A percentile compares a stretch with the other conserved stretches of the same genome.
phyloP scores from a whole-genome alignment of 1,139 yeast species.

The Debaryomyces coudertii region DNA sequence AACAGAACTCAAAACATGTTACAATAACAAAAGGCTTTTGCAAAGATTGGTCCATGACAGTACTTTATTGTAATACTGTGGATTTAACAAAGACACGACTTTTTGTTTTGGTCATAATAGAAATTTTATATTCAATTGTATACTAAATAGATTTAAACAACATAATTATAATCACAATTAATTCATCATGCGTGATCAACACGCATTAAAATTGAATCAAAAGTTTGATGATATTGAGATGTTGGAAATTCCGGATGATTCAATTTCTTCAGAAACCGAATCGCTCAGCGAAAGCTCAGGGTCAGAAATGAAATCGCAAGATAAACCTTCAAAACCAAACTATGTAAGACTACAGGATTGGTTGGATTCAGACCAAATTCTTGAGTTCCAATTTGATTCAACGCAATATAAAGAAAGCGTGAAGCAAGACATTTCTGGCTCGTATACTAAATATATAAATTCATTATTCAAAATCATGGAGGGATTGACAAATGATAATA shows the following conservation, averaged over 20 bases:
- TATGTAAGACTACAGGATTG: constrained; percentile 40
- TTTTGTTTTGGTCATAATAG: constrained; percentile 4
- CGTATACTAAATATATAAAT: constrained; percentile 34
- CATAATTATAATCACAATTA: background rate
- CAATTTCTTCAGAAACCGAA: constrained; percentile 35
- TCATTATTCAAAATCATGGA: constrained; percentile 39
- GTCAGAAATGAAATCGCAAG: constrained; percentile 18
- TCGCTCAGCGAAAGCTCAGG: constrained; percentile 24
- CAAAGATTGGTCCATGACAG: constrained; percentile 19
- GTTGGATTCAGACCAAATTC: constrained; percentile 31
- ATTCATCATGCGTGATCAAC: constrained; percentile 10
- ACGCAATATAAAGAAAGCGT: constrained; percentile 31
- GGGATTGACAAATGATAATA: constrained; percentile 25
- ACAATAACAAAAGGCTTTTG: constrained; percentile 17
- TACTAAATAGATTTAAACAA: background rate
- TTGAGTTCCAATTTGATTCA: constrained; percentile 37
- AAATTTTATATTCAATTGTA: background rate
- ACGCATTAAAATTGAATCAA: constrained; percentile 13
- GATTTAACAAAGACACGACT: background rate
- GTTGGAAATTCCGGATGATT: constrained; percentile 49
- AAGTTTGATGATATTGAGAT: constrained; percentile 48
- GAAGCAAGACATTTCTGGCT: constrained; percentile 21
- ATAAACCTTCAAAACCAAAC: constrained; percentile 13
- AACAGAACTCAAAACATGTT: constrained; percentile 18
- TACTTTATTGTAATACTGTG: background rate